These are phyloP conservation scores for Ustilaginoidea virens DNA, from an alignment of 2,329 filamentous ascomycete species.

Conservation along the genomic window DNA sequence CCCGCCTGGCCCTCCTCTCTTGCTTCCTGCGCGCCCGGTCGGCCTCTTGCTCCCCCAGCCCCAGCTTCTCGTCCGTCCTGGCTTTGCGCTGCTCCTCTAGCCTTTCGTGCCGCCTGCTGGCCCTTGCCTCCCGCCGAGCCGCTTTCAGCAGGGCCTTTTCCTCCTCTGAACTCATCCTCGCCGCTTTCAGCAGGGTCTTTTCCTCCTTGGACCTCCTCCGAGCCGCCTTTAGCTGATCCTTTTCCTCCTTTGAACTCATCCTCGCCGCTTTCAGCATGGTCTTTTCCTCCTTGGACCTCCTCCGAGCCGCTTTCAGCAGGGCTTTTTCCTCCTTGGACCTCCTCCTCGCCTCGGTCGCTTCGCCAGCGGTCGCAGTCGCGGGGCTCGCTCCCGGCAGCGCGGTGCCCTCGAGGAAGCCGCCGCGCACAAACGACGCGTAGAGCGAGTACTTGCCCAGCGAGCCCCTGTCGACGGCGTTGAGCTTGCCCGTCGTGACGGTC, in stretches of 20 bases:
- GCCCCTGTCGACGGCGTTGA: conserved; percentile 40
- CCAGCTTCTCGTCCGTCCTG: conserved; percentile 16
- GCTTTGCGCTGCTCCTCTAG: conserved; percentile 18
- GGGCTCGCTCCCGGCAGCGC: conserved; percentile 26
- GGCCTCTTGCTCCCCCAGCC: conserved; percentile 10
- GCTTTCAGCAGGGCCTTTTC: conserved; percentile 5
- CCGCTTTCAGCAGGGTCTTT: conserved; percentile 14
- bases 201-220: conserved; percentile 11
- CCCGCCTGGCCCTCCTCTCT: conserved; percentile 29
- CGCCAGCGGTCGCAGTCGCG: too few relatives aligned
- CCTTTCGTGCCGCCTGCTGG: conserved; percentile 27
- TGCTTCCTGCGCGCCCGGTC: conserved; percentile 15
- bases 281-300: conserved; percentile 5
- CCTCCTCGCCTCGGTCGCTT: conserved; percentile 3
- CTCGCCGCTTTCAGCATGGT: too few relatives aligned
- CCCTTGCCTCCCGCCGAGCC: conserved; percentile 6
- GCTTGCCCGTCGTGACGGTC: conserved; percentile 36
- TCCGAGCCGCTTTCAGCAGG: too few relatives aligned
- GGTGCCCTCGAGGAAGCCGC: conserved; percentile 63
- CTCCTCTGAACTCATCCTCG: conserved; percentile 5
- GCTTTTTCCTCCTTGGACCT: conserved; percentile 4
- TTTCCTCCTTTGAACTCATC: conserved; percentile 11
- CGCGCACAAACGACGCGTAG: conserved; percentile 74
- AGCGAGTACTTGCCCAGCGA: conserved; percentile 45
- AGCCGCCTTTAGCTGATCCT: conserved; percentile 15